Evolutionary conservation across 352 stramenopile species (phyloP).

Genomic region (Globisporangium mamillatum): DNA sequence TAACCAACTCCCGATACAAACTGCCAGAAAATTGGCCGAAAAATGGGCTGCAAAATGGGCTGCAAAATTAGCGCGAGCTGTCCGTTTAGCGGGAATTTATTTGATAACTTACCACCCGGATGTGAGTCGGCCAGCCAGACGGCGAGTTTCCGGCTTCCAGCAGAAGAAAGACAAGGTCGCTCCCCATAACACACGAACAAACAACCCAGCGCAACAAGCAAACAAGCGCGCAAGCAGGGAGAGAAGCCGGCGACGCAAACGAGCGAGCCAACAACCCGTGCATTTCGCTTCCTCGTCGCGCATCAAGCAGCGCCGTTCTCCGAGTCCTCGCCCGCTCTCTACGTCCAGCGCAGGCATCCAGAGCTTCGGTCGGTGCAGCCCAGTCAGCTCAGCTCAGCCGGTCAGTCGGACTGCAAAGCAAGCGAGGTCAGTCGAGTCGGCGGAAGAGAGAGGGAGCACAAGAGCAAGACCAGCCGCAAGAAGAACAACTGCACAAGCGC

Average conservation of each 20-base stretch:
- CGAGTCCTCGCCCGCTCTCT: neutral
- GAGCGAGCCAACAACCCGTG: neutral
- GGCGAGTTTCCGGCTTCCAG: neutral
- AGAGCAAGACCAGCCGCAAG: neutral
- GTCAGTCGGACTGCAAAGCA: neutral
- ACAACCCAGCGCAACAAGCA: neutral
- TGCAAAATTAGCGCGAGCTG: neutral
- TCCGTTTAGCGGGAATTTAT: neutral
- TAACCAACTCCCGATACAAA: too few relatives aligned
- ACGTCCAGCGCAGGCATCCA: neutral
- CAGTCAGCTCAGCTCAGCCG: neutral
- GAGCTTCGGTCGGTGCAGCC: neutral
- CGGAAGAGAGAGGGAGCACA: conserved; percentile 4
- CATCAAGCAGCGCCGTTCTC: neutral
- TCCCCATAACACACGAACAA: conserved; percentile 5
- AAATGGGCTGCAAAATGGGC: too few relatives aligned
- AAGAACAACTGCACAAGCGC: conserved; percentile 1
- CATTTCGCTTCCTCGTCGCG: conserved; percentile 6
- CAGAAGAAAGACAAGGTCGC: neutral
- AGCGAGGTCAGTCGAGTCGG: neutral
- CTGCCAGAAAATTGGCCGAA: too few relatives aligned
- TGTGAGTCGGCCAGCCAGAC: neutral
- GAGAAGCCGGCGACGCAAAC: neutral
- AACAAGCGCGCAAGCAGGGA: neutral
- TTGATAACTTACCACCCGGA: neutral